Conservation (phyloP, 257 asterid species). For the Petrea volubilis region DNA sequence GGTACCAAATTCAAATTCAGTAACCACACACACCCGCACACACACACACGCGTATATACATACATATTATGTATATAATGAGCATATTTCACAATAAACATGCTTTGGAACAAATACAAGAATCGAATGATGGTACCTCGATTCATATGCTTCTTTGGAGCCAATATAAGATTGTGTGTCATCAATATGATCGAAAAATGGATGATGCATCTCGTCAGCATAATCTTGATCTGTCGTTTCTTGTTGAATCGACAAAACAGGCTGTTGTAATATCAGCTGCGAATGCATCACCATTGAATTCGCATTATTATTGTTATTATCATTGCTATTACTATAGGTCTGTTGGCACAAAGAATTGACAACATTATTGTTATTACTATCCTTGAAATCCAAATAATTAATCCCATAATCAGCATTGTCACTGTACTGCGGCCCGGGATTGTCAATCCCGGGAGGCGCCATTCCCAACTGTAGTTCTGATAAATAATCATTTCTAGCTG, state of each 20-base stretch:
- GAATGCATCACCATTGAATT: slow-evolving; percentile 41
- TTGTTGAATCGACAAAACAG: slow-evolving; percentile 33
- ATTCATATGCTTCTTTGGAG: slow-evolving; percentile 65
- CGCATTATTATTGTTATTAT: slow-evolving; percentile 34
- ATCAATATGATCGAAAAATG: slow-evolving; percentile 63
- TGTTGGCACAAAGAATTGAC: slow-evolving; percentile 49
- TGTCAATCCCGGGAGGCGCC: slow-evolving; percentile 37
- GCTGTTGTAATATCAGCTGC: slow-evolving; percentile 43
- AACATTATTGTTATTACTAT: slow-evolving; percentile 32
- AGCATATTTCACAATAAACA: not conserved
- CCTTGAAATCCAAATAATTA: slow-evolving; percentile 49
- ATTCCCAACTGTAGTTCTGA: slow-evolving; percentile 64
- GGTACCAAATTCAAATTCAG: not conserved
- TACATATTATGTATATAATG: not conserved
- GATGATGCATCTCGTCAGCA: slow-evolving; percentile 67
- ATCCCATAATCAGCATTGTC: slow-evolving; percentile 32
- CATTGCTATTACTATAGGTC: slow-evolving; percentile 37
- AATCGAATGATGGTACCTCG: slow-evolving; percentile 38
- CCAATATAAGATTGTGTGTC: slow-evolving; percentile 71
- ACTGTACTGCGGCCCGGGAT: slow-evolving; percentile 26
- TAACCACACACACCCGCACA: not conserved
- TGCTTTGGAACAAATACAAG: too few species aligned
- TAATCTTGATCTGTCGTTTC: slow-evolving; percentile 52
- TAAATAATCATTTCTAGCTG: slow-evolving; percentile 43
- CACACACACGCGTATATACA: not conserved